phyloP scores from a whole-genome alignment of 495 filamentous ascomycete species.

The Usnea hakonensis region DNA sequence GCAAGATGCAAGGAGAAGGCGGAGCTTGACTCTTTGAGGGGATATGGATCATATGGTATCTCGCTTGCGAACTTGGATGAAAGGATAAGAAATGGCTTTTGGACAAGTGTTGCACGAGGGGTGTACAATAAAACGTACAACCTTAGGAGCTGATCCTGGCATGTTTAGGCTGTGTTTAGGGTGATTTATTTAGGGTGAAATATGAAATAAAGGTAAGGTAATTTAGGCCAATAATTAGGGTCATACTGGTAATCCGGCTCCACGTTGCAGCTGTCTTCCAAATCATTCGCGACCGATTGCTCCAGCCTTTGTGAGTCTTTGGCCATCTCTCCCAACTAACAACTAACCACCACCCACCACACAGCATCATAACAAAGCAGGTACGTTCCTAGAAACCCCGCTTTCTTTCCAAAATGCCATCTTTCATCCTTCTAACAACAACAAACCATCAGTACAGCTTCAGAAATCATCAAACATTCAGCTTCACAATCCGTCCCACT shows the following conservation, averaged over 20 bases:
- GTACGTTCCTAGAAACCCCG: conserved; percentile 5
- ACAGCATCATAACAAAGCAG: conserved; percentile 1
- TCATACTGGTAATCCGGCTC: not conserved
- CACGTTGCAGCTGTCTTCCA: conserved; percentile 1
- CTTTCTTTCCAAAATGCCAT: not conserved
- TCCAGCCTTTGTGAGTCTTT: no score
- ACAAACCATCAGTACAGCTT: conserved; percentile 20
- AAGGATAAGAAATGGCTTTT: no score
- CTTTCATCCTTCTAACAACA: conserved; percentile 19
- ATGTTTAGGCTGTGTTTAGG: not conserved
- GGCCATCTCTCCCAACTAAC: not conserved
- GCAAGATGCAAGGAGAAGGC: no score
- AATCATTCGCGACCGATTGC: not conserved
- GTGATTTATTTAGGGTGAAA: not conserved
- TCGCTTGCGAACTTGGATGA: no score
- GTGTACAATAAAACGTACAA: not conserved
- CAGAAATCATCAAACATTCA: not conserved
- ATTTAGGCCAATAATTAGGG: no score
- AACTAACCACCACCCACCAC: not conserved
- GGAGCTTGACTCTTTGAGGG: not conserved
- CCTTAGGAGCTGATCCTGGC: not conserved
- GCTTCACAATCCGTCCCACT: conserved; percentile 4
- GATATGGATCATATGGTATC: no score
- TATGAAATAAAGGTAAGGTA: no score
- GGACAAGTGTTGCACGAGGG: not conserved